Evolutionary conservation across 202 grass and related monocot genomes (phyloP).

Genomic region (Setaria viridis): DNA sequence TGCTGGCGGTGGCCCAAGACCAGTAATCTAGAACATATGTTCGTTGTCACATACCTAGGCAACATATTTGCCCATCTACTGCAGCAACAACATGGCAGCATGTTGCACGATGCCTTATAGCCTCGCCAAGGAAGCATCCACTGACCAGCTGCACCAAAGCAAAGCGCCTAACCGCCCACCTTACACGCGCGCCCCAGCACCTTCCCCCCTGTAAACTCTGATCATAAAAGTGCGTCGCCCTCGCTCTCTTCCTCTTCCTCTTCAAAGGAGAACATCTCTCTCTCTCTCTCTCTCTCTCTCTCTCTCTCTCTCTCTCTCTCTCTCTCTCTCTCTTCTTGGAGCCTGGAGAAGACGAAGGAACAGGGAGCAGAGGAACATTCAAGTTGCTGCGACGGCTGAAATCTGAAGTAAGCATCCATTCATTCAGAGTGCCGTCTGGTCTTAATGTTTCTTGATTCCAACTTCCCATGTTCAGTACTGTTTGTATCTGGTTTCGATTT

Average conservation of each 20-base stretch:
- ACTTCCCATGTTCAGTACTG: neutral
- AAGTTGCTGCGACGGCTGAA: neutral
- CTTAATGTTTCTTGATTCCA: neutral
- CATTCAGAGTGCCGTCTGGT: slow-evolving; percentile 7
- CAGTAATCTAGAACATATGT: slow-evolving; percentile 39
- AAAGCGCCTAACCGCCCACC: slow-evolving; percentile 50
- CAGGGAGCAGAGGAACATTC: neutral
- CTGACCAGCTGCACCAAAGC: slow-evolving; percentile 42
- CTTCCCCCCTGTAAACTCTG: slow-evolving; percentile 42
- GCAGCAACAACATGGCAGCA: slow-evolving; percentile 48
- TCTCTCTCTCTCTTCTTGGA: neutral
- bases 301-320: neutral
- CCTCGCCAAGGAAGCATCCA: slow-evolving; percentile 57
- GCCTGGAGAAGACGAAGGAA: slow-evolving; percentile 21
- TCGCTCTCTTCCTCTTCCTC: slow-evolving; percentile 28
- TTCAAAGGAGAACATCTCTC: slow-evolving; percentile 37
- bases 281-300: neutral
- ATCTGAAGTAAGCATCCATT: slow-evolving; percentile 20
- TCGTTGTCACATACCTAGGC: neutral
- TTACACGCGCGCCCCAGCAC: slow-evolving; percentile 32
- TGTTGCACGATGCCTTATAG: slow-evolving; percentile 55
- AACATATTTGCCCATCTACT: neutral
- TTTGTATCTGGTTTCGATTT: neutral
- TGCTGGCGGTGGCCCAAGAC: slow-evolving; percentile 7
- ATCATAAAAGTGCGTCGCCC: slow-evolving; percentile 56